These are phyloP conservation scores for Odonthalia washingtoniensis DNA, from an alignment of 31 red algal species.

Conservation along the genomic window DNA sequence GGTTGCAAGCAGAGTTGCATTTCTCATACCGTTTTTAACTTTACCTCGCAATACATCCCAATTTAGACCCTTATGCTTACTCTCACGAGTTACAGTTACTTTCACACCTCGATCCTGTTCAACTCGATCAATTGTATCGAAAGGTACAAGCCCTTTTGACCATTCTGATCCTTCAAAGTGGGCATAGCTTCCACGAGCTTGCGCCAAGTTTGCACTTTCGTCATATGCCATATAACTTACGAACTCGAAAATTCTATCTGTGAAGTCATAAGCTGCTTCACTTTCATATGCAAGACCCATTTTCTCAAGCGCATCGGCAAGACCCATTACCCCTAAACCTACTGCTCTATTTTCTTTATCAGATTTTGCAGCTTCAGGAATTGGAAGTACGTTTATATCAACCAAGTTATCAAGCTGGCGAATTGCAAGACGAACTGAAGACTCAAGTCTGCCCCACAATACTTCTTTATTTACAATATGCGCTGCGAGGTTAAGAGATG, in stretches of 20 bases:
- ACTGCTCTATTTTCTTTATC: slow-evolving; percentile 93
- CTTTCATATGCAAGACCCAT: slow-evolving; percentile 97
- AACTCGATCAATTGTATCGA: slow-evolving; percentile 53
- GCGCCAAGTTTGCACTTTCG: slow-evolving; percentile 79
- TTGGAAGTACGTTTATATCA: no score
- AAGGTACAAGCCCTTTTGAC: slow-evolving; percentile 88
- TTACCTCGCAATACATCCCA: slow-evolving; percentile 82
- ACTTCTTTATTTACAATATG: no score
- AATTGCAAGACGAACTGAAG: no score
- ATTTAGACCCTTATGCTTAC: slow-evolving; percentile 49
- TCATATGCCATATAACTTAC: slow-evolving; percentile 86
- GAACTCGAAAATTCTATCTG: slow-evolving; percentile 90
- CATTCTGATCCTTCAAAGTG: slow-evolving; percentile 87
- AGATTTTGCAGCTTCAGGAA: no score
- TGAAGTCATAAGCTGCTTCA: slow-evolving; percentile 82
- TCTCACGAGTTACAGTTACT: slow-evolving; percentile 71
- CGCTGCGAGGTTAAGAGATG: no score
- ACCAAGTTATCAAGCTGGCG: no score
- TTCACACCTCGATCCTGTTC: slow-evolving; percentile 62
- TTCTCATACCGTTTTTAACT: slow-evolving; percentile 86
- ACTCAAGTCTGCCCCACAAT: no score
- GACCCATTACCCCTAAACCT: slow-evolving; percentile 94
- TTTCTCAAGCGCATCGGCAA: slow-evolving; percentile 94
- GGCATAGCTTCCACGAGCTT: slow-evolving; percentile 79
- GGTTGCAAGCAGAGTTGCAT: slow-evolving; percentile 89